Percentiles rank a stretch among this genome's conserved stretches.
Conservation (phyloP, 345 rosid species). For the Lepidium sativum region DNA sequence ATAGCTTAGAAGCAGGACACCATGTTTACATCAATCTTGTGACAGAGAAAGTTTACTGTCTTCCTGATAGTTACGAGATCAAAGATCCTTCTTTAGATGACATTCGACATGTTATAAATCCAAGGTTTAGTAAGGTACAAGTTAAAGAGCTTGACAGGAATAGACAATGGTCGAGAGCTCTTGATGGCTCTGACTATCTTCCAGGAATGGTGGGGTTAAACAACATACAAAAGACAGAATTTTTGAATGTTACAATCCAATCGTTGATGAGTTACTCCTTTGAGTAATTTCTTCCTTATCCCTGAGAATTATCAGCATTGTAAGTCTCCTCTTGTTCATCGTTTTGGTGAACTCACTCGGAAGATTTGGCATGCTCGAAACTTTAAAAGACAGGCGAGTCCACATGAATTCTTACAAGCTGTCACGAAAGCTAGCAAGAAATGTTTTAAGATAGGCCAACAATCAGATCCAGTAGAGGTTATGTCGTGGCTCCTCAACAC, state of each 20-base stretch:
- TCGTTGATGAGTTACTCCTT: constrained; percentile 87
- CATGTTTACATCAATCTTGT: constrained; percentile 88
- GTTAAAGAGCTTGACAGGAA: constrained; percentile 72
- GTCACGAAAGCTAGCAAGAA: constrained; percentile 79
- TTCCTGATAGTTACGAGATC: constrained; percentile 97
- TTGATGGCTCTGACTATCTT: constrained; percentile 93
- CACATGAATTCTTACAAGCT: constrained; percentile 96
- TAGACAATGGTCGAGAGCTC: constrained; percentile 90
- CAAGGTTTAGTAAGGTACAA: constrained; percentile 81
- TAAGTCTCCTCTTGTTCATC: constrained; percentile 78
- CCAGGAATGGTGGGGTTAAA: constrained; percentile 98
- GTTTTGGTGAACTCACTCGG: constrained; percentile 87
- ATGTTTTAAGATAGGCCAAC: constrained; percentile 71
- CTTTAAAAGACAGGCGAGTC: constrained; percentile 99
- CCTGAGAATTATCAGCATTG: constrained; percentile 82
- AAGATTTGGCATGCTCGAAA: constrained; percentile 97
- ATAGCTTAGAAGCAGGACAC: constrained; percentile 95
- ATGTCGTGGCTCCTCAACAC: constrained; percentile 95
- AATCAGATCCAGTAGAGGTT: constrained; percentile 93
- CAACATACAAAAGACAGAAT: constrained; percentile 90
- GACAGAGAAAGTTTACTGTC: constrained; percentile 89
- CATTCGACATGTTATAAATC: constrained; percentile 84
- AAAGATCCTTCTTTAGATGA: constrained; percentile 93
- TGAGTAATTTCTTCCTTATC: constrained; percentile 83
- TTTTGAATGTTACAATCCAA: constrained; percentile 94